Conservation (phyloP, 345 rosid species). For the Atalantia buxifolia region DNA sequence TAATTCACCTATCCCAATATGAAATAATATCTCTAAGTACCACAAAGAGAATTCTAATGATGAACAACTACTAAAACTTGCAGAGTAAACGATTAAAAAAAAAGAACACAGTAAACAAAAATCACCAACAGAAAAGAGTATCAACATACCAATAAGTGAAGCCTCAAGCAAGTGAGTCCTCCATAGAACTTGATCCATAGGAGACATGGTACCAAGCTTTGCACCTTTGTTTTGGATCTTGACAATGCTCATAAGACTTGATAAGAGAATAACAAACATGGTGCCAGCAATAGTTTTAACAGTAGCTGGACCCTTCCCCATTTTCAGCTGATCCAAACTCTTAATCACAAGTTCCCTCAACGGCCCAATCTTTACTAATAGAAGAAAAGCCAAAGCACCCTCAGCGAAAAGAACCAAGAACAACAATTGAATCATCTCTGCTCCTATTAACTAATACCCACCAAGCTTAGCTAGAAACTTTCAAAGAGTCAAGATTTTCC, state of each 20-base stretch:
- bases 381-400: constrained; percentile 60
- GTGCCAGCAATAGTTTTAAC: constrained; percentile 92
- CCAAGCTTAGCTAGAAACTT: constrained; percentile 12
- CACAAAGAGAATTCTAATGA: neutral
- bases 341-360: constrained; percentile 87
- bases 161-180: constrained; percentile 98
- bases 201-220: constrained; percentile 97
- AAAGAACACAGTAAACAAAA: neutral
- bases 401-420: constrained; percentile 79
- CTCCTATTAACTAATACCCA: constrained; percentile 10
- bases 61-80: neutral
- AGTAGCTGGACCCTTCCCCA: constrained; percentile 93
- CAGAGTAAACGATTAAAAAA: neutral
- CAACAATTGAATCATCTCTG: constrained; percentile 79
- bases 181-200: constrained; percentile 99
- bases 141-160: constrained; percentile 71
- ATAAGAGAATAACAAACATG: constrained; percentile 77
- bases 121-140: neutral
- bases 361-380: constrained; percentile 82
- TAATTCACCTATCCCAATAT: too few relatives aligned
- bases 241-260: constrained; percentile 75
- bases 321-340: constrained; percentile 82
- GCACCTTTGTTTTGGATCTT: constrained; percentile 99
- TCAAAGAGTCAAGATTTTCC: constrained; percentile 3
- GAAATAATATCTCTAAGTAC: neutral